Conservation (phyloP, 1,139 yeast genomes). For the Zygosaccharomyces pseudobailii region DNA sequence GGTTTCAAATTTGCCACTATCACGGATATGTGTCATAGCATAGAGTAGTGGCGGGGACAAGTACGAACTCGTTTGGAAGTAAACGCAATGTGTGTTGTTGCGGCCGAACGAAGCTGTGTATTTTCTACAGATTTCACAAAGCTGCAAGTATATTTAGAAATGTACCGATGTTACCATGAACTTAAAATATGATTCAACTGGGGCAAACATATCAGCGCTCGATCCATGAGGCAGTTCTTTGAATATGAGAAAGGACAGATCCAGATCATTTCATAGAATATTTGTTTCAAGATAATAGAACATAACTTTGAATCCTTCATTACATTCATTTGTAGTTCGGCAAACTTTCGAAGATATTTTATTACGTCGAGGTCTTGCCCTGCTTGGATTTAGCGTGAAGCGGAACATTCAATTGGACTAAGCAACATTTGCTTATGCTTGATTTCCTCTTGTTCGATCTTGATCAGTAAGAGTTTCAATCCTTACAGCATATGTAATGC, state of each 20-base stretch:
- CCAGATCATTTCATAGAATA: slow-evolving; percentile 5
- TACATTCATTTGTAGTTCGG: too few species aligned
- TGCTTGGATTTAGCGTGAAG: too few species aligned
- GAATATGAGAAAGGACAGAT: slow-evolving; percentile 5
- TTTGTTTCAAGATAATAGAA: slow-evolving; percentile 5
- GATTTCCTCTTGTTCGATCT: too few species aligned
- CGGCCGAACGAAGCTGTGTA: slow-evolving; percentile 5
- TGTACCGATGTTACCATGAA: slow-evolving; percentile 7
- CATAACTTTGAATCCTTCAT: not conserved
- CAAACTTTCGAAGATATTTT: too few species aligned
- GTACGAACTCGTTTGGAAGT: slow-evolving; percentile 5
- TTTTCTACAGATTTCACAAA: not conserved
- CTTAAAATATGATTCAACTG: slow-evolving; percentile 7
- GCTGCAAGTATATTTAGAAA: slow-evolving; percentile 2
- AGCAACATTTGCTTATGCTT: too few species aligned
- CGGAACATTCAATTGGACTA: too few species aligned
- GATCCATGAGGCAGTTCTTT: slow-evolving; percentile 8
- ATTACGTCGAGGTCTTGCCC: too few species aligned
- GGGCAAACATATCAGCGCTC: slow-evolving; percentile 8
- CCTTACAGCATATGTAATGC: too few species aligned
- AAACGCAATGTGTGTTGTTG: slow-evolving; percentile 6
- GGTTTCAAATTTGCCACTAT: slow-evolving; percentile 9
- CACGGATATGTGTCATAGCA: slow-evolving; percentile 8
- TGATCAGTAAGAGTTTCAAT: too few species aligned
- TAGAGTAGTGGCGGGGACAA: slow-evolving; percentile 8